Base-by-base conservation (phyloP, 495 filamentous ascomycete genomes). In the Penicillium tannophilum region DNA sequence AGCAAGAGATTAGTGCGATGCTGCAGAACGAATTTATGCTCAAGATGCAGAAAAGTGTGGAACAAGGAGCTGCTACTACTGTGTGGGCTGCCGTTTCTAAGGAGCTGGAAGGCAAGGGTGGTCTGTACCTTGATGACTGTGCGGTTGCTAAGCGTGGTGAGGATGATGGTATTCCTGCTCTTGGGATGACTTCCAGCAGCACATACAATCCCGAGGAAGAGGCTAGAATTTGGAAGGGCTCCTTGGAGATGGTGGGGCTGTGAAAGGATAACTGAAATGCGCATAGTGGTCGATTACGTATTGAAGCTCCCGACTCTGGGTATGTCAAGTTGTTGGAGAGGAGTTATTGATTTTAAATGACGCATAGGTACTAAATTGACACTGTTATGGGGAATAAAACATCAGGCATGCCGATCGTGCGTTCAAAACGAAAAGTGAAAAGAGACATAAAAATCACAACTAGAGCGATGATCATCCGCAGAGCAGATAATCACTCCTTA, bases 151-250 rank as follows among this genome's bases (percentile, higher is more conserved):
- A 48, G n/a, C 61, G 24, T 31, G 63, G 56, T 36, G 52, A 47
- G 0, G 55, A 63, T 24, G 53, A 59, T 51, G 58, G 49, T 36
- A 42, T 55, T 9, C 7, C 14, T 4, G 11, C 57, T 39, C 52
- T 56, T 41, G 67, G 58, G 30, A 72, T 70, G 28, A 76, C 75
- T 62, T 74, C 56, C 9, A 46, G 46, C n/a, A 65, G 72, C 61
- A 68, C 77, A 4, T 82, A 69, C 42, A 66, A 76, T 31, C 52
- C 64, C 17, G 66, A 72, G 42, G 63, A 63, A 9, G 80, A 77
- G 56, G 67, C 67, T 55, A 66, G 69, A 47, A 58, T 82, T 24
- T 83, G 79, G 78, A 68, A 69, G 59, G 75, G 76, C 51, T 73
- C 71, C 10, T 55, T 76, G 67, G 67, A 71, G 56, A 74, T 81